A percentile compares a stretch with the other conserved stretches of the same genome.
These are phyloP conservation scores for Colletotrichum sp. DNA, from an alignment of 2,329 filamentous ascomycete species.

Conservation along the genomic window DNA sequence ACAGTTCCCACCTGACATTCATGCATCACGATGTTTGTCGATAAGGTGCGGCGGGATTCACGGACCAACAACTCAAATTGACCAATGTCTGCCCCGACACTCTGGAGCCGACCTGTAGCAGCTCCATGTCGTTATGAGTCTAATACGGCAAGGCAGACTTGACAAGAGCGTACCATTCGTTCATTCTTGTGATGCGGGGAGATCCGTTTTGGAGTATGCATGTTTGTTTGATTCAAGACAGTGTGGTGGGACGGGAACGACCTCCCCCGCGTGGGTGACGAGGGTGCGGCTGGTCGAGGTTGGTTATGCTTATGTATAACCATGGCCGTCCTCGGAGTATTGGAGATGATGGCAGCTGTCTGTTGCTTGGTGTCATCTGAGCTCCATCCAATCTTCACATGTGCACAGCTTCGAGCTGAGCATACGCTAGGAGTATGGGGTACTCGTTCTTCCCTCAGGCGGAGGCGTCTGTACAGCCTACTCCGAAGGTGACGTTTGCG, in stretches of 20 bases:
- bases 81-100: not conserved
- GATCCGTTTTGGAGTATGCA: conserved; percentile 1
- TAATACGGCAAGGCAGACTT: not conserved
- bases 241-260: not conserved
- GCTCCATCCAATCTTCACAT: not conserved
- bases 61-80: not conserved
- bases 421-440: not conserved
- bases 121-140: not conserved
- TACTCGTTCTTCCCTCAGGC: not conserved
- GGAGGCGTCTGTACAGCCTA: not conserved
- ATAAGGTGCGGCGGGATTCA: not conserved
- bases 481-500: not conserved
- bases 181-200: not conserved
- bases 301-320: not conserved
- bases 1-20: not conserved
- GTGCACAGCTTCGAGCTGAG: not conserved
- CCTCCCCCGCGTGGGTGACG: not conserved
- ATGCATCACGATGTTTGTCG: not conserved
- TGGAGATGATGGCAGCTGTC: not conserved
- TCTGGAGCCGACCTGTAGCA: not conserved
- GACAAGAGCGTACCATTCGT: not conserved
- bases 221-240: not conserved
- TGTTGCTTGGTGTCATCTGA: not conserved
- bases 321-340: not conserved
- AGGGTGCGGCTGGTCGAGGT: not conserved